Base-by-base conservation (phyloP, 2,329 filamentous ascomycete species). In the Talaromyces marneffei region DNA sequence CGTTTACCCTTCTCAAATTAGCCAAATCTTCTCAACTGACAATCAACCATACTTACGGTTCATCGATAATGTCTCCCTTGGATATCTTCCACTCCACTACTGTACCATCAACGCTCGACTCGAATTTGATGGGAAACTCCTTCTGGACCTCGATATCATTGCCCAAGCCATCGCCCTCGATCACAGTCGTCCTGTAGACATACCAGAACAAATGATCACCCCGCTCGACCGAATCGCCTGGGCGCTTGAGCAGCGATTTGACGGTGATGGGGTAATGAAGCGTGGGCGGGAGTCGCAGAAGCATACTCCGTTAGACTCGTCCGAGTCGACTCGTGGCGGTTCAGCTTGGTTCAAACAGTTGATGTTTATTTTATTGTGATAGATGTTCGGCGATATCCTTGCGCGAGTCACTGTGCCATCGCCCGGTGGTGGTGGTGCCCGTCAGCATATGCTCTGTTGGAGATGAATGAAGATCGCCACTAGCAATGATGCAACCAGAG, bases 181-280 rank as follows among this genome's bases (percentile, higher is more conserved):
- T 88, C 71, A 87, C 82, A 31, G 81, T 87, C 76, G 88, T 92
- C 69, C 87, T 87, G 78, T 92, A 99, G 64, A 87, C 87, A 82
- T 97, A 99, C 74, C 90, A 86, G 73, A 99, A 87, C 60, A 97
- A 82, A 60, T 86, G 83, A 70, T 92, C 89, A 71, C 91, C 82
- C 75, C 89, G 89, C 70, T 85, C 83, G 70, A 99, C 84, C 64
- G 83, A 72, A 69, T 96, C 91, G 75, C 90, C 89, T 20, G 85
- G 84, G 66, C 82, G 79, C 75, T 91, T 92, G 67, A 93, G 84
- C 64, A 97, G 83, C 75, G 91, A 89, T 69, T 87, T 92, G 76
- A 99, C 88, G 68, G 89, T 96, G 77, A 97, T 92, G 69, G 94
- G 94, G 77, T 97, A 99, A 76, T 89, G 89, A 68, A 97, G 85